Evolutionary conservation across 306 rosid genomes (phyloP).

Genomic region (Vigna trinervia): DNA sequence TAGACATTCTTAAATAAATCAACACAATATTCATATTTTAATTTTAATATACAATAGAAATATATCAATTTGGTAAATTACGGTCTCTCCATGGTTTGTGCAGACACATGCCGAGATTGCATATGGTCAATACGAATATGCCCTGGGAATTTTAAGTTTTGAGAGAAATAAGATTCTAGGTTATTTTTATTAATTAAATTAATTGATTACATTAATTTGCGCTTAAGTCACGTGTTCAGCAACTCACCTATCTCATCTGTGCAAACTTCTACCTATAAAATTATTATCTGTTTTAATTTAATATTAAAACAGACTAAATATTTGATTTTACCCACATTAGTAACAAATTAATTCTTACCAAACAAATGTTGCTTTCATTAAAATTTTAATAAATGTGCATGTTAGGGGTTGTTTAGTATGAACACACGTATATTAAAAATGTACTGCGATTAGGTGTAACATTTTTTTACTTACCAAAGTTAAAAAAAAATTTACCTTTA

Average conservation of each 20-base stretch:
- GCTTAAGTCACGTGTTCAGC: constrained; percentile 34
- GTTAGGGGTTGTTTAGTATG: neutral
- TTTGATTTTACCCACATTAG: too few species aligned
- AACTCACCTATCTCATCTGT: neutral
- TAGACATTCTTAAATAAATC: neutral
- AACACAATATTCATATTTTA: neutral
- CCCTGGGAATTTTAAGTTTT: too few species aligned
- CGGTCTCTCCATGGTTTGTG: constrained; percentile 3
- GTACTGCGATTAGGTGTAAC: neutral
- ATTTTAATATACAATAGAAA: neutral
- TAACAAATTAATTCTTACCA: neutral
- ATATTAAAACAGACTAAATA: neutral
- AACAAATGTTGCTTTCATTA: neutral
- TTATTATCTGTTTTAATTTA: constrained; percentile 4
- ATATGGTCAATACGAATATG: too few species aligned
- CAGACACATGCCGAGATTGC: neutral
- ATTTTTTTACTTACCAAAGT: neutral
- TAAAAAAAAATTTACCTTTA: neutral
- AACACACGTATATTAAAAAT: neutral
- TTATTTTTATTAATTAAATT: constrained; percentile 13
- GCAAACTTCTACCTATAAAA: neutral
- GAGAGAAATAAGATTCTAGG: too few species aligned
- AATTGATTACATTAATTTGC: constrained; percentile 12
- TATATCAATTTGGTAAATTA: neutral
- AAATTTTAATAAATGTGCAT: neutral